A percentile compares a stretch with the other conserved stretches of the same genome.
Evolutionary conservation across 768 basidiomycete species (phyloP).

Genomic region (Cystofilobasidium macerans): DNA sequence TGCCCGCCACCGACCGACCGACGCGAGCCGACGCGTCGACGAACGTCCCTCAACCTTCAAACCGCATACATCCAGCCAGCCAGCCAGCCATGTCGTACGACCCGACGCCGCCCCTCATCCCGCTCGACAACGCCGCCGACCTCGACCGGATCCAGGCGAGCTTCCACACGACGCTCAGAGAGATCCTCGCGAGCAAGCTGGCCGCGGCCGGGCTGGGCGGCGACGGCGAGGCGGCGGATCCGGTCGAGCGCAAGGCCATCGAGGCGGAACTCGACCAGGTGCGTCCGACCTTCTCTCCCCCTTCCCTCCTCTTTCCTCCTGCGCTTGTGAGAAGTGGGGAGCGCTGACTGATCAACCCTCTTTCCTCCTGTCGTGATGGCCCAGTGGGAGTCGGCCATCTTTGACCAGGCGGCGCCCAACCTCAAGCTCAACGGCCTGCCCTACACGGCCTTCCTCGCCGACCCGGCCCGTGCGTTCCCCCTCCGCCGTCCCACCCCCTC

Average conservation of each 20-base stretch:
- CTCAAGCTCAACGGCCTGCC: constrained; percentile 9
- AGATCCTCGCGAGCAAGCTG: neutral
- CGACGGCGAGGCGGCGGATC: no score
- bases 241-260: neutral
- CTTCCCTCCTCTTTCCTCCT: constrained; percentile 5
- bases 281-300: neutral
- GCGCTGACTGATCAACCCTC: constrained; percentile 7
- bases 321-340: neutral
- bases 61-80: no score
- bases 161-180: neutral
- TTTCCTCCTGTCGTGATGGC: neutral
- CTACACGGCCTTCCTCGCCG: constrained; percentile 4
- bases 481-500: no score
- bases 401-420: neutral
- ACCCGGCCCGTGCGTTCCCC: constrained; percentile 15
- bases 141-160: neutral
- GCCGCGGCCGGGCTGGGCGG: neutral
- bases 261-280: neutral
- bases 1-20: no score
- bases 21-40: no score
- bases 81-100: neutral
- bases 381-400: constrained; percentile 5
- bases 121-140: neutral
- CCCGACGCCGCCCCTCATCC: neutral
- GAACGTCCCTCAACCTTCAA: no score